Percentiles rank a stretch among this genome's conserved stretches.
These are phyloP conservation scores for Ilyonectria robusta DNA, from an alignment of 2,329 filamentous ascomycete genomes.

Conservation along the genomic window DNA sequence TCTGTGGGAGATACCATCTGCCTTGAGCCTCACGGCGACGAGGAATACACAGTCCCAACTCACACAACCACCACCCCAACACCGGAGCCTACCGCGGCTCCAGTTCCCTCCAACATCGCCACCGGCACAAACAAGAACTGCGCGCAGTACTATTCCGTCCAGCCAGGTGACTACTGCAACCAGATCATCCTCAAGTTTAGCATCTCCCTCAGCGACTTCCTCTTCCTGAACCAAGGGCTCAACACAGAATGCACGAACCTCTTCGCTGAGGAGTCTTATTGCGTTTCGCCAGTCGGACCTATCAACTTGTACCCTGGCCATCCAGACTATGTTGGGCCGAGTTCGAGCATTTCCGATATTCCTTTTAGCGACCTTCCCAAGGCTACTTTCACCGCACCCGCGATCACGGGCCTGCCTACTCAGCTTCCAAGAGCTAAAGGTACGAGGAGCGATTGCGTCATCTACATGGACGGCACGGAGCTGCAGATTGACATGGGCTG, in stretches of 20 bases:
- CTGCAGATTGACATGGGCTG: constrained; percentile 4
- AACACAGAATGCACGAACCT: constrained; percentile 54
- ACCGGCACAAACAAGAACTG: constrained; percentile 23
- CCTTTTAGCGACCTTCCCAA: constrained; percentile 5
- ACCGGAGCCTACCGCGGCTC: constrained; percentile 15
- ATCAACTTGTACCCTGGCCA: constrained; percentile 30
- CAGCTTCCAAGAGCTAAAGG: constrained; percentile 11
- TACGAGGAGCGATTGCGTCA: constrained; percentile 12
- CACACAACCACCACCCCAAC: neutral
- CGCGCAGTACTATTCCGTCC: constrained; percentile 44
- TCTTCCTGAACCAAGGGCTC: constrained; percentile 51
- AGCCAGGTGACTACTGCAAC: constrained; percentile 53
- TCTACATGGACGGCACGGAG: constrained; percentile 14
- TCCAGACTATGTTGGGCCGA: constrained; percentile 17
- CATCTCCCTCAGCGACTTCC: constrained; percentile 52
- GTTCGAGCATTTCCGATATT: neutral
- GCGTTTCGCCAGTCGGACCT: constrained; percentile 40
- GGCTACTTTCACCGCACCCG: constrained; percentile 13
- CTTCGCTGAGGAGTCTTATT: constrained; percentile 50
- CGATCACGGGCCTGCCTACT: constrained; percentile 12
- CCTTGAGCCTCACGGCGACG: constrained; percentile 15
- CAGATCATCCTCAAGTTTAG: constrained; percentile 47
- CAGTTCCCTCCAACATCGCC: constrained; percentile 34
- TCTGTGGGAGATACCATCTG: constrained; percentile 24
- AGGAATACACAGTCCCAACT: constrained; percentile 14